Percentiles rank a stretch among this genome's conserved stretches.
These are phyloP conservation scores for Coemansia sp. DNA, from an alignment of 192 early-diverging fungal genomes.

Conservation along the genomic window DNA sequence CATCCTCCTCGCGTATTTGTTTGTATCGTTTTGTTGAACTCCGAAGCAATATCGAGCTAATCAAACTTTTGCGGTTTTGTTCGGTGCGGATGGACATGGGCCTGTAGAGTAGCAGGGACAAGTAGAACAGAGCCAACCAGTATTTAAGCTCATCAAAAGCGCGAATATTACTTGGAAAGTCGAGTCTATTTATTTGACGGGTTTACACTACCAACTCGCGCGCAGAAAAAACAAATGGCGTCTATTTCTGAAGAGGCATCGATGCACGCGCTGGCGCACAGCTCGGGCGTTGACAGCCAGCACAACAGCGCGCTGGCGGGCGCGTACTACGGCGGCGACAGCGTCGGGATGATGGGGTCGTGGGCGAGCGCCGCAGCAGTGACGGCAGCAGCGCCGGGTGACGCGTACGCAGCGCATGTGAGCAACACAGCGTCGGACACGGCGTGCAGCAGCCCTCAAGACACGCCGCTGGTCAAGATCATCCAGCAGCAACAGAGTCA, in stretches of 20 bases:
- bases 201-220: no score
- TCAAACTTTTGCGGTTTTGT: no score
- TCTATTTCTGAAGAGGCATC: constrained; percentile 10
- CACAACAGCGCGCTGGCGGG: constrained; percentile 5
- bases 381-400: neutral
- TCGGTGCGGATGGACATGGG: no score
- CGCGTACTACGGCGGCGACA: constrained; percentile 3
- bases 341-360: constrained; percentile 16
- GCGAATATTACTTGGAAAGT: no score
- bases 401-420: neutral
- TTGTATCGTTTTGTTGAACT: neutral
- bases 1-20: neutral
- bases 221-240: neutral
- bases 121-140: no score
- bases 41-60: neutral
- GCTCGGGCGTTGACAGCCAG: neutral
- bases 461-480: constrained; percentile 47
- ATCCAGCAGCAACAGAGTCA: constrained; percentile 29
- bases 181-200: no score
- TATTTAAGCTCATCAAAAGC: no score
- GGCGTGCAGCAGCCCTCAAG: constrained; percentile 43
- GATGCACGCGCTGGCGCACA: neutral
- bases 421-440: constrained; percentile 26
- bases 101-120: no score
- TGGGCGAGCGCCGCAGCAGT: constrained; percentile 12